Percentiles rank a stretch among this genome's conserved stretches.
phyloP scores from a whole-genome alignment of 2,329 filamentous ascomycete species.

The Neonectria sp. region DNA sequence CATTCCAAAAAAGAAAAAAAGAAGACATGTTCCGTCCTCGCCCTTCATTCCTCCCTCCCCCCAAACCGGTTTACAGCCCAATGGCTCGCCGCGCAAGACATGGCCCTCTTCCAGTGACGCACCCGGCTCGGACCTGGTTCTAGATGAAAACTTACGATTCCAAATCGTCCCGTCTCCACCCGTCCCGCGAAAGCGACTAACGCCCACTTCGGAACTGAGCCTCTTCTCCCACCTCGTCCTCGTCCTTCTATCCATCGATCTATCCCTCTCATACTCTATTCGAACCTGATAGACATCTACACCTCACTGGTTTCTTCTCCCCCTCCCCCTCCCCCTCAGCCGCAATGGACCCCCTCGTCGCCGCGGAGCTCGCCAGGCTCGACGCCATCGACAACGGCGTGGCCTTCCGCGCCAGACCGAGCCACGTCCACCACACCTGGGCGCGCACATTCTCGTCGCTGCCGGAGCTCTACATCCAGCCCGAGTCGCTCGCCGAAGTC shows the following conservation, averaged over 20 bases:
- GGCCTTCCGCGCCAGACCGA: constrained; percentile 81
- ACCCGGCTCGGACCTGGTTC: constrained; percentile 10
- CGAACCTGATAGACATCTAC: not conserved
- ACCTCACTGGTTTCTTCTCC: not conserved
- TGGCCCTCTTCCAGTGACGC: constrained; percentile 4
- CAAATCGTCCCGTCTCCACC: constrained; percentile 15
- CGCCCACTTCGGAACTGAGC: constrained; percentile 28
- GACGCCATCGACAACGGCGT: constrained; percentile 60
- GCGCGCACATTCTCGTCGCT: constrained; percentile 91
- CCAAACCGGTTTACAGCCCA: not conserved
- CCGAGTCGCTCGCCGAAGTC: constrained; percentile 83
- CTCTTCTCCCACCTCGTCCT: not conserved
- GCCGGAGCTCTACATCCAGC: constrained; percentile 93
- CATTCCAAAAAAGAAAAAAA: not conserved
- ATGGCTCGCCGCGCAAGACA: constrained; percentile 13
- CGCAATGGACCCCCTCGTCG: constrained; percentile 56
- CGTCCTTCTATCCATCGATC: not conserved
- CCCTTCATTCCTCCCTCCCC: not conserved
- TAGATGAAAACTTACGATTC: constrained; percentile 23
- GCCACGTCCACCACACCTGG: constrained; percentile 92
- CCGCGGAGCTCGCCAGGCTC: constrained; percentile 51
- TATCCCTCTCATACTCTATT: not conserved
- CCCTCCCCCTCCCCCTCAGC: constrained; percentile 18
- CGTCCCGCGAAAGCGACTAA: constrained; percentile 18
- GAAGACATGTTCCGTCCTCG: not conserved